These are phyloP conservation scores for Zygosaccharomyces siamensis DNA, from an alignment of 805 yeast species.

Conservation along the genomic window DNA sequence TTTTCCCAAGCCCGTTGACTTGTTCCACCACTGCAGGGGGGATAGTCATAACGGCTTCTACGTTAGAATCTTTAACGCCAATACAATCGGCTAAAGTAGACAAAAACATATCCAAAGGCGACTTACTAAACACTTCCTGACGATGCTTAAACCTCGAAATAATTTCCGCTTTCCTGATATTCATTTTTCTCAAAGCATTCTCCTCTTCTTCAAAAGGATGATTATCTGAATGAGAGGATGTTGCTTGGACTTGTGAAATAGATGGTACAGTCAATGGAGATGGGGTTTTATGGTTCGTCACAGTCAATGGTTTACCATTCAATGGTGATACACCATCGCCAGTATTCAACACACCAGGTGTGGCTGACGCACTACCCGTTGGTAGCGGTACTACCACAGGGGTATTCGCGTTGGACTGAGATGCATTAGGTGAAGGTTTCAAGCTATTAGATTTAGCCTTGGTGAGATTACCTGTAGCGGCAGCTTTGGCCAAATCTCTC, in stretches of 20 bases:
- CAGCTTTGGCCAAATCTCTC: constrained; percentile 12
- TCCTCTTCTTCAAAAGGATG: constrained; percentile 33
- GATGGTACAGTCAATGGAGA: constrained; percentile 19
- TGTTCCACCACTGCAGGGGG: constrained; percentile 27
- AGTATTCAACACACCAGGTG: constrained; percentile 18
- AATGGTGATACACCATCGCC: constrained; percentile 15
- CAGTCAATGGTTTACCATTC: constrained; percentile 3
- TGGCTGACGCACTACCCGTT: constrained; percentile 18
- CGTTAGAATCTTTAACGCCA: constrained; percentile 29
- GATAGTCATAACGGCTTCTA: constrained; percentile 23
- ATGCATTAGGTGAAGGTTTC: constrained; percentile 17
- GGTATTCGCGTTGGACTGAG: constrained; percentile 11
- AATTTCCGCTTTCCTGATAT: constrained; percentile 31
- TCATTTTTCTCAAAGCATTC: constrained; percentile 25
- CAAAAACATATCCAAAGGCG: constrained; percentile 32
- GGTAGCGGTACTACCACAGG: constrained; percentile 14
- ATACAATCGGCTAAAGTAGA: constrained; percentile 33
- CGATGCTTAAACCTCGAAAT: constrained; percentile 34
- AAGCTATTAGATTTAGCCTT: constrained; percentile 11
- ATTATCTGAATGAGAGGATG: constrained; percentile 11
- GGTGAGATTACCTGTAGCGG: constrained; percentile 7
- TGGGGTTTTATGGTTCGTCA: constrained; percentile 15
- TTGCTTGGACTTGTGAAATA: constrained; percentile 7
- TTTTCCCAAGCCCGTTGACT: constrained; percentile 34
- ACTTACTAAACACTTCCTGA: constrained; percentile 30